These are phyloP conservation scores for Annona cherimola DNA, from an alignment of 164 flowering plant species.

Conservation along the genomic window DNA sequence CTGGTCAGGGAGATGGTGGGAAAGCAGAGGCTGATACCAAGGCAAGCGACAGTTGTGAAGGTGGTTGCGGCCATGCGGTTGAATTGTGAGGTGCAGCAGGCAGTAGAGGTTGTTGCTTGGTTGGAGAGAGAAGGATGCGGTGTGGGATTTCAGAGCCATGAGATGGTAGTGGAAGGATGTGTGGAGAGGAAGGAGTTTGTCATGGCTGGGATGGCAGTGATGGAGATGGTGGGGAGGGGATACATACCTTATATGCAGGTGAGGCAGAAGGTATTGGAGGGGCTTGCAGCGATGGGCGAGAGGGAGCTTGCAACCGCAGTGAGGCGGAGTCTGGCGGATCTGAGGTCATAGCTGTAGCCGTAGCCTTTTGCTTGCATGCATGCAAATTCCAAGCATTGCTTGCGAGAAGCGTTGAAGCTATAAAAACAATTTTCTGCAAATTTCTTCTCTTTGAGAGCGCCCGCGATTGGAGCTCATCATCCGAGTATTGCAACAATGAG, in stretches of 20 bases:
- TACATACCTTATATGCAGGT: conserved; percentile 57
- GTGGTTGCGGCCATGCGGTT: conserved; percentile 42
- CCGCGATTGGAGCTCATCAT: no score
- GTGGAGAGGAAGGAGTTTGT: conserved; percentile 48
- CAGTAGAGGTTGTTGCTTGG: conserved; percentile 51
- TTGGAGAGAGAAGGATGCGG: conserved; percentile 42
- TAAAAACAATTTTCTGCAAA: no score
- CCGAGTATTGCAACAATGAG: no score
- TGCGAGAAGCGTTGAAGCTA: no score
- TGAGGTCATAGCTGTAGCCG: conserved; percentile 40
- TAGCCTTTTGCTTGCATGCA: no score
- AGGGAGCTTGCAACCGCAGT: conserved; percentile 34
- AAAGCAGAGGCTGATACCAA: conserved; percentile 43
- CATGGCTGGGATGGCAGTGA: conserved; percentile 59
- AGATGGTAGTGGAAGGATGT: conserved; percentile 58
- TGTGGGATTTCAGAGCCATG: conserved; percentile 63
- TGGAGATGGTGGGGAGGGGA: conserved; percentile 64
- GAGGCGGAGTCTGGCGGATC: conserved; percentile 33
- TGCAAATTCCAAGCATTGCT: no score
- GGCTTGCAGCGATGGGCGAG: conserved; percentile 50
- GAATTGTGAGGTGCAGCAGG: conserved; percentile 50
- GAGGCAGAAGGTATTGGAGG: conserved; percentile 68
- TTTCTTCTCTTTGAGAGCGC: no score
- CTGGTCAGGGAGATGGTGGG: conserved; percentile 68
- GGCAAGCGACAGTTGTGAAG: conserved; percentile 42